Evolutionary conservation across 73 alveolate genomes (phyloP).

Genomic region (Tetrahymena malaccensis): DNA sequence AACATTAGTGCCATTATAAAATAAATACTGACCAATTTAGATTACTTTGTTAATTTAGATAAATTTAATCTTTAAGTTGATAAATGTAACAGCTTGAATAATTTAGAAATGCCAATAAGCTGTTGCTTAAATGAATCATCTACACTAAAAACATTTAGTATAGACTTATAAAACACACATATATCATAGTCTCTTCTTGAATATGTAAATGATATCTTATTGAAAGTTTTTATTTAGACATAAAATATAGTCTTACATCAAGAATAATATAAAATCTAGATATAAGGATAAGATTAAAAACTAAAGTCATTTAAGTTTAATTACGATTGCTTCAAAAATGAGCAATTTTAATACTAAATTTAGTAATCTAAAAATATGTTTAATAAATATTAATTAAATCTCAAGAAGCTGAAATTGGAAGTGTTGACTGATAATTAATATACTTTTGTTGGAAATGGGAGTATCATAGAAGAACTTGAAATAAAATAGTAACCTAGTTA

Average conservation of each 20-base stretch:
- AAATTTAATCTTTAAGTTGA: no score
- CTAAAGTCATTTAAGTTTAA: no score
- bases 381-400: no score
- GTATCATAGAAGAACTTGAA: background rate
- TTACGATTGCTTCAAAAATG: background rate
- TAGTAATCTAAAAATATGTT: no score
- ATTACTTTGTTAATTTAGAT: no score
- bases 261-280: background rate
- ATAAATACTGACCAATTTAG: background rate
- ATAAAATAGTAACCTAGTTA: no score
- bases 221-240: background rate
- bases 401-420: background rate
- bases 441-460: background rate
- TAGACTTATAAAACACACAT: background rate
- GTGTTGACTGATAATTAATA: background rate
- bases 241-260: no score
- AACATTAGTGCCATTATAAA: background rate
- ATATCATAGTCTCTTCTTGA: background rate
- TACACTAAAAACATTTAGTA: background rate
- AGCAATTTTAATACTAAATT: no score
- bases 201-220: no score
- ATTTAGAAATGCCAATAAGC: background rate
- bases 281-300: background rate
- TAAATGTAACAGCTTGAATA: no score
- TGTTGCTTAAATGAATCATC: background rate